Evolutionary conservation across 139 green algal genomes (phyloP).

Genomic region (Edaphochlamys debaryana): DNA sequence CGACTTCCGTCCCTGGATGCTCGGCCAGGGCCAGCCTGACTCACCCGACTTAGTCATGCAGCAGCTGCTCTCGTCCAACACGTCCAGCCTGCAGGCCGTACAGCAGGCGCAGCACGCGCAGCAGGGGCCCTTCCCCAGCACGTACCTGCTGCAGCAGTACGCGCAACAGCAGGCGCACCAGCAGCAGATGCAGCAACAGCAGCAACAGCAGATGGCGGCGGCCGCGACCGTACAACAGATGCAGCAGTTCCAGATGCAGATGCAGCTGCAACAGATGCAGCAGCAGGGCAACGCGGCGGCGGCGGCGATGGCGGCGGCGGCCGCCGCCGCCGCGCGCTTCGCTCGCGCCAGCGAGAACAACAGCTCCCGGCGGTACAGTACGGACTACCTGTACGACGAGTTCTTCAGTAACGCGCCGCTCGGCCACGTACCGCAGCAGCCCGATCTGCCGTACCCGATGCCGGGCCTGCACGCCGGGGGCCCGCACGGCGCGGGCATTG

Average conservation of each 20-base stretch:
- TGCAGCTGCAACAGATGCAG: neutral
- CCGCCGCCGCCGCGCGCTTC: neutral
- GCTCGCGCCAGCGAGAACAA: neutral
- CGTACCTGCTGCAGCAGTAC: neutral
- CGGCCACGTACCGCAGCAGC: neutral
- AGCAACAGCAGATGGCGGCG: neutral
- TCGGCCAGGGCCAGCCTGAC: neutral
- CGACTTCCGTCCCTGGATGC: neutral
- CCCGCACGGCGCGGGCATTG: neutral
- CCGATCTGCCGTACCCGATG: neutral
- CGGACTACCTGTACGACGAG: slow-evolving; percentile 32
- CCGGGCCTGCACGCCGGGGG: neutral
- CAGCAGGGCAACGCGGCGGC: neutral
- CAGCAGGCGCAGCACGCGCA: no score
- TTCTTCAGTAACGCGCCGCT: slow-evolving; percentile 19
- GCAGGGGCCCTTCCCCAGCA: no score
- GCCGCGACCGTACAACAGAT: neutral
- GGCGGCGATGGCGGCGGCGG: neutral
- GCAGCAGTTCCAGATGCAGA: neutral
- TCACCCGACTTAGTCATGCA: slow-evolving; percentile 3
- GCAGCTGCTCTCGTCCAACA: slow-evolving; percentile 15
- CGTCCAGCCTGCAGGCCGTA: neutral
- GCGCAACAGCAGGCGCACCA: neutral
- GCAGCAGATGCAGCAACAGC: neutral
- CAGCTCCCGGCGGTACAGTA: neutral